Percentiles rank a stretch among this genome's conserved stretches.
phyloP scores from a whole-genome alignment of 768 basidiomycete species.

The Chlorophyllum brunneum region DNA sequence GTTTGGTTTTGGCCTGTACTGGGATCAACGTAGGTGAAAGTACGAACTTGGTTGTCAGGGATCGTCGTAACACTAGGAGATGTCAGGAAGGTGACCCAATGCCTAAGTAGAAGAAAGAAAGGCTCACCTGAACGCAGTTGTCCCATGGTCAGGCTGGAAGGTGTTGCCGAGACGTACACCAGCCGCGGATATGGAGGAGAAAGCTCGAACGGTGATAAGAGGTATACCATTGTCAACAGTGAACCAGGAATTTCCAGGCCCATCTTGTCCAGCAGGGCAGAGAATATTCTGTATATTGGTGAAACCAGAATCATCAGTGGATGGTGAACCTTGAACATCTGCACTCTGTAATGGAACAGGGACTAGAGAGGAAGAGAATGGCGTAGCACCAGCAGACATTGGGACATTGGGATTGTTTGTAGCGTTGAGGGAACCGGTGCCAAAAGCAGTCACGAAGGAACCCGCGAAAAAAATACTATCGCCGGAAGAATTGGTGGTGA shows the following conservation, averaged over 20 bases:
- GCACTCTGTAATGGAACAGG: conserved; percentile 67
- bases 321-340: conserved; percentile 55
- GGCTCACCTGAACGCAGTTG: conserved; percentile 81
- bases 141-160: conserved; percentile 74
- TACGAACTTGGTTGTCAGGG: conserved; percentile 82
- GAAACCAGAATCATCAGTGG: conserved; percentile 57
- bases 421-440: conserved; percentile 49
- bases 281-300: conserved; percentile 65
- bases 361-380: conserved; percentile 87
- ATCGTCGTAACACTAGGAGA: conserved; percentile 73
- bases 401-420: conserved; percentile 86
- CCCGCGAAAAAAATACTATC: conserved; percentile 84
- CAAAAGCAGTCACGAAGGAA: conserved; percentile 78
- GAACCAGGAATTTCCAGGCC: conserved; percentile 83
- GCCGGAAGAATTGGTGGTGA: conserved; percentile 67
- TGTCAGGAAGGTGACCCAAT: not conserved
- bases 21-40: conserved; percentile 76
- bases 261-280: conserved; percentile 82
- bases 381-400: conserved; percentile 75
- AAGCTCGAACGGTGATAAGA: conserved; percentile 74
- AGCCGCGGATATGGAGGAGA: conserved; percentile 64
- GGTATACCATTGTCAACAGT: conserved; percentile 67
- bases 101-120: not conserved
- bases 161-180: conserved; percentile 93
- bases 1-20: conserved; percentile 69